Percentiles rank a stretch among this genome's conserved stretches.
Evolutionary conservation across 768 basidiomycete species (phyloP).

Genomic region (Boletus insuetus): DNA sequence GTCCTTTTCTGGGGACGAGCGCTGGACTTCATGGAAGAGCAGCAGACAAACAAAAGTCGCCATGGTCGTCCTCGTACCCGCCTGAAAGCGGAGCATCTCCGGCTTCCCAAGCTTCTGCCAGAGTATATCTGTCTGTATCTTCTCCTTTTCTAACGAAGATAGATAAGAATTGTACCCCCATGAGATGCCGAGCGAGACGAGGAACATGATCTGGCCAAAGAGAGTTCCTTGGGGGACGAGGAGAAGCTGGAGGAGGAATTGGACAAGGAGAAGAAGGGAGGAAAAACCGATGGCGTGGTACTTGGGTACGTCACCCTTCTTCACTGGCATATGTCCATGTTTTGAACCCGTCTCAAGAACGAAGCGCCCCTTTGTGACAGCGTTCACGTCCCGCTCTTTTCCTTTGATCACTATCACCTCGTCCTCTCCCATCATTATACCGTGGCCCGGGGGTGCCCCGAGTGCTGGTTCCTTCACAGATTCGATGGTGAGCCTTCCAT

Average conservation of each 20-base stretch:
- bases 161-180: slow-evolving; percentile 35
- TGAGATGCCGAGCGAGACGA: slow-evolving; percentile 26
- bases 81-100: slow-evolving; percentile 2
- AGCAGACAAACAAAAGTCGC: neutral
- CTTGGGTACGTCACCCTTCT: neutral
- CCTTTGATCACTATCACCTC: slow-evolving; percentile 30
- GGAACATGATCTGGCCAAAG: slow-evolving; percentile 36
- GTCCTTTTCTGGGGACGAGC: neutral
- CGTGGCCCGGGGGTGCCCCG: slow-evolving; percentile 27
- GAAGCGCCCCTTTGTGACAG: slow-evolving; percentile 30
- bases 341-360: slow-evolving; percentile 9
- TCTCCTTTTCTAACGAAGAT: slow-evolving; percentile 34
- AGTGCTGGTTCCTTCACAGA: slow-evolving; percentile 12
- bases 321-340: neutral
- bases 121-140: slow-evolving; percentile 18
- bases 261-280: slow-evolving; percentile 26
- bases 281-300: slow-evolving; percentile 19
- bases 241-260: slow-evolving; percentile 33
- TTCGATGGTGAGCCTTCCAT: slow-evolving; percentile 16
- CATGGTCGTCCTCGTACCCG: slow-evolving; percentile 17
- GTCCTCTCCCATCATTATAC: slow-evolving; percentile 18
- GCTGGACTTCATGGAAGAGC: neutral
- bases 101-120: slow-evolving; percentile 10
- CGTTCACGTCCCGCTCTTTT: slow-evolving; percentile 23
- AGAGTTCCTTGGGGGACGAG: slow-evolving; percentile 31